Evolutionary conservation across 306 rosid species (phyloP), one percentile per base, ranked within the genome.

Genomic region (Prunus mume): DNA sequence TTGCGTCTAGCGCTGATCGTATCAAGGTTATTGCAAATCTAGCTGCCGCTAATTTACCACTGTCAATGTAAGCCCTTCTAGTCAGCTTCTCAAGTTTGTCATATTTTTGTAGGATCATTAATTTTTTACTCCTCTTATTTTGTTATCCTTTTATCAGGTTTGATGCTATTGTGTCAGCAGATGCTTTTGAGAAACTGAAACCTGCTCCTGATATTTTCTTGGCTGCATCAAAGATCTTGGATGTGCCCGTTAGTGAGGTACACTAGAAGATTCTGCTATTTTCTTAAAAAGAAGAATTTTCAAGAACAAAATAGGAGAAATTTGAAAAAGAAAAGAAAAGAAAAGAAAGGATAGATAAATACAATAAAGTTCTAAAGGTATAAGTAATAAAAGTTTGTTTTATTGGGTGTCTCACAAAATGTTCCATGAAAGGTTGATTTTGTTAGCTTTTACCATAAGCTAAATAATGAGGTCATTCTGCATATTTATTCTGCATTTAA

Each of bases 1-100:
- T 95, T 83, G 98, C 98, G 43, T 95, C 98, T 56, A 95, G 98
- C 74, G 98, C 97, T 85, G 98, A 95, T 86, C 93, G 91, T 41
- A 87, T 95, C 86, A 95, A 95, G 93, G 97, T 95, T 80, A 94
- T 92, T 80, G 98, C 96, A 73, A 95, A 95, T 89, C 86, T 95
- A 75, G 91, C 93, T 74, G 97, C 98, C 30, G 96, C 97, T 30
- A 91, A 89, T 71, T 82, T 95, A 79, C 96, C 98, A 49, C 27
- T 87, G 82, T 90, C 98, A 72, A 65, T 90, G 98, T 95, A 92
- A 90, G 88, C 46, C 78, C 78, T 60, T 65, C 66, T 6, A 24
- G 24, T 57, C 61, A 28, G 51, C 73, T 72, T 83, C 61, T 71
- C 4, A 38, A 67, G 32, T 69, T 75, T 61, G 2, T 4, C 28